A percentile compares a stretch with the other conserved stretches of the same genome.
Conservation (phyloP, 2,329 filamentous ascomycete species). For the Shiraia sp. region DNA sequence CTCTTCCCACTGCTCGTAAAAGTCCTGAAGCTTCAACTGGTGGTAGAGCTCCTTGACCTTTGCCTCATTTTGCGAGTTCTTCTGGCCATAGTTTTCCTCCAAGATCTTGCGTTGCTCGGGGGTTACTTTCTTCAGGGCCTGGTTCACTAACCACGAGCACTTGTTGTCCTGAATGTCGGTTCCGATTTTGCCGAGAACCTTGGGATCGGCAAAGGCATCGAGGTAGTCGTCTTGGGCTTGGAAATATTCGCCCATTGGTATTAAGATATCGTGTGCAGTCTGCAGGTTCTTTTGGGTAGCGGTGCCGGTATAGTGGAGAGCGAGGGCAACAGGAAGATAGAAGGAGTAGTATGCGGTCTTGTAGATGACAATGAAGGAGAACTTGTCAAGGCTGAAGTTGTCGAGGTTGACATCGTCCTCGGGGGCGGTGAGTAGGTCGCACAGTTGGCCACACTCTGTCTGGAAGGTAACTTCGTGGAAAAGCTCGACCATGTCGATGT, state of each 20-base stretch:
- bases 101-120: conserved; percentile 86
- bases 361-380: conserved; percentile 98
- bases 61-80: conserved; percentile 81
- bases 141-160: conserved; percentile 98
- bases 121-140: conserved; percentile 78
- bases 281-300: conserved; percentile 88
- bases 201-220: conserved; percentile 92
- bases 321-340: conserved; percentile 93
- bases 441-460: conserved; percentile 93
- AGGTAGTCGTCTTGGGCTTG: conserved; percentile 99
- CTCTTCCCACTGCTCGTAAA: conserved; percentile 90
- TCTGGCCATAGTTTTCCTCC: conserved; percentile 91
- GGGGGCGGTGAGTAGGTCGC: conserved; percentile 92
- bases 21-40: conserved; percentile 79
- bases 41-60: conserved; percentile 87
- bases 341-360: conserved; percentile 99
- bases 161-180: conserved; percentile 99
- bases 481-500: conserved; percentile 89
- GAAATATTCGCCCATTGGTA: conserved; percentile 98
- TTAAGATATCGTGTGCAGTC: conserved; percentile 86
- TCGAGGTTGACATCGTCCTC: conserved; percentile 90
- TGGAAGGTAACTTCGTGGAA: conserved; percentile 95
- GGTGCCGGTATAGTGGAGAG: conserved; percentile 80
- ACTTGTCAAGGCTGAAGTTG: conserved; percentile 96
- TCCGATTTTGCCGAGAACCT: conserved; percentile 95